Base-by-base conservation (phyloP, 176 grass and related monocot genomes). In the Aegilops tauschii region DNA sequence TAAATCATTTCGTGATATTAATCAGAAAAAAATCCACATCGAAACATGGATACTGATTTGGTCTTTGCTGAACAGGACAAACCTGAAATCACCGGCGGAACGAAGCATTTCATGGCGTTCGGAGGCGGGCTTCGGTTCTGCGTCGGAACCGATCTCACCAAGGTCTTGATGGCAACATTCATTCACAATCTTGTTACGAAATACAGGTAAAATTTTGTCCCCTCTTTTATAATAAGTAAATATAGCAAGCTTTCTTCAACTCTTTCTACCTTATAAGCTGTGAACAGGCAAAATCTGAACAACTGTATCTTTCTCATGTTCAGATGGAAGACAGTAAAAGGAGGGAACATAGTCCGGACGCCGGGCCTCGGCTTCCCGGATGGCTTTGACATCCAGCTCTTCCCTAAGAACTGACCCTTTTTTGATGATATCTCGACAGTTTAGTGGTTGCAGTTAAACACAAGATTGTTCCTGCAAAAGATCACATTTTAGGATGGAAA, bases 311-410 rank as follows among this genome's bases (percentile, higher is more conserved):
- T 30, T 75, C n/a, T 40, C 18, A 13, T 84, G 58, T 3, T 3
- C 67, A 97, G 95, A 68, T 97, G 83, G 76, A 92, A 77, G 27
- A 90, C 92, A 8, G 78, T 94, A 11, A 93, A 87, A 89, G 95
- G 95, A 80, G 95, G 95, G 20, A 94, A 97, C 86, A 89, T 89
- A 62, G 88, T 97, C 45, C 90, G 92, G 47, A 97, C 92, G 1
- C 95, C 95, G 1, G 95, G 92, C 13, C 88, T 97, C 27, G 21
- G 78, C 42, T 97, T 97, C 63, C 90, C 92, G 0, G 88, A 97
- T 88, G 95, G 95, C 36, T 97, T 92, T 84, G 88, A 94, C 78
- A 73, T 94, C 71, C 88, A 94, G 47, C 76, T 97, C 32, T 49
- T 80, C 61, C 92, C 90, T 4, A 97, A 87, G 82, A 67, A 82